These are phyloP conservation scores for Pythium phragmitis DNA, from an alignment of 352 stramenopile species.

Conservation along the genomic window DNA sequence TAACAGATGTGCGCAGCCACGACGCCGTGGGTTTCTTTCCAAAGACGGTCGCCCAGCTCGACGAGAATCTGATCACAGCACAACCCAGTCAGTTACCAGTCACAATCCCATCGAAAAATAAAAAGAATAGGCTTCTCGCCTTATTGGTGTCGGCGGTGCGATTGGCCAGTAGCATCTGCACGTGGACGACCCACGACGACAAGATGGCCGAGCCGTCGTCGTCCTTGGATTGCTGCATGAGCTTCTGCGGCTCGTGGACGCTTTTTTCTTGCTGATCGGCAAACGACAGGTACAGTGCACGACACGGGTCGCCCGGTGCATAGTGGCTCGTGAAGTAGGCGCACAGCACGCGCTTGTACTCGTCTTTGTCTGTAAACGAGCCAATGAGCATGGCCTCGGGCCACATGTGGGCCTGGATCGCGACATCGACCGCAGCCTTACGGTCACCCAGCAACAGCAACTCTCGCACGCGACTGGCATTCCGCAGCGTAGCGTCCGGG, in stretches of 20 bases:
- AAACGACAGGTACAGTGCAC: conserved; percentile 78
- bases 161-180: conserved; percentile 81
- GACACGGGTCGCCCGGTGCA: conserved; percentile 66
- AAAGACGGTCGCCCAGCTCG: conserved; percentile 80
- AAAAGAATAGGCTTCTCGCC: conserved; percentile 19
- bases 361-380: conserved; percentile 82
- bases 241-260: conserved; percentile 75
- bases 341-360: conserved; percentile 81
- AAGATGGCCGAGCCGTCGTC: conserved; percentile 58
- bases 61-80: conserved; percentile 50
- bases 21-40: conserved; percentile 63
- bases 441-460: conserved; percentile 75
- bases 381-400: conserved; percentile 85
- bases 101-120: background rate
- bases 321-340: conserved; percentile 82
- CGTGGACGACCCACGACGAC: conserved; percentile 73
- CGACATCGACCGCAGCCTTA: conserved; percentile 69
- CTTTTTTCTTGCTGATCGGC: conserved; percentile 84
- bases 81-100: background rate
- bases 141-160: conserved; percentile 79
- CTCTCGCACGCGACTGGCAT: conserved; percentile 60
- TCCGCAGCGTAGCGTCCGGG: conserved; percentile 44
- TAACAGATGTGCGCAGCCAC: conserved; percentile 82
- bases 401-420: conserved; percentile 84
- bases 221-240: conserved; percentile 42